Evolutionary conservation across 352 stramenopile species (phyloP).

Genomic region (Blastocystis hominis): DNA sequence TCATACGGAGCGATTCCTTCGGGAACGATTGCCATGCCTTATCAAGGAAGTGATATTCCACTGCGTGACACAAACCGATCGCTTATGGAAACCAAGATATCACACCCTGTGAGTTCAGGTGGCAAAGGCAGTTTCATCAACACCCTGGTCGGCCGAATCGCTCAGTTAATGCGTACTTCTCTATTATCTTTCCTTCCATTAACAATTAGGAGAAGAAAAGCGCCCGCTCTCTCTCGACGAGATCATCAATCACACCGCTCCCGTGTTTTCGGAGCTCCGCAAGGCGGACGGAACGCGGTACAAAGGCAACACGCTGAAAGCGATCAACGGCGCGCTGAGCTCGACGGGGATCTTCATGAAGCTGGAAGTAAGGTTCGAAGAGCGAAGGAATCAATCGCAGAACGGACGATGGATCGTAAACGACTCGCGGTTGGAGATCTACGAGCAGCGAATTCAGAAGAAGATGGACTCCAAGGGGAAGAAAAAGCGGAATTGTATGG

Average conservation of each 20-base stretch:
- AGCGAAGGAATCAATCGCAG: not conserved
- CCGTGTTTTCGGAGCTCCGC: not conserved
- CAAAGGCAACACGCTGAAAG: slow-evolving; percentile 33
- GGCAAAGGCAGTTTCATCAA: not conserved
- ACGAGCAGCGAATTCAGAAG: slow-evolving; percentile 31
- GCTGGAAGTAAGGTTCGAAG: not conserved
- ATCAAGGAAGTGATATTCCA: not conserved
- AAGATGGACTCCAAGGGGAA: slow-evolving; percentile 19
- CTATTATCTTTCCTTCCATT: not conserved
- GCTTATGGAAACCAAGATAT: not conserved
- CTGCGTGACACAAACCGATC: not conserved
- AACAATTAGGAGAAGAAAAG: not conserved
- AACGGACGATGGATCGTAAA: not conserved
- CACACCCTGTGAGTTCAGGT: not conserved
- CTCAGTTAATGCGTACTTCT: slow-evolving; percentile 3
- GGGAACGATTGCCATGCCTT: not conserved
- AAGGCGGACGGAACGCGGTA: slow-evolving; percentile 40
- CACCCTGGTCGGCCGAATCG: slow-evolving; percentile 16
- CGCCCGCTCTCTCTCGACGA: not conserved
- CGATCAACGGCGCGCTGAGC: slow-evolving; percentile 24
- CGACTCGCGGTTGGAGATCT: not conserved
- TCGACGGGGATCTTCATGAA: slow-evolving; percentile 21
- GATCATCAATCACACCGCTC: not conserved
- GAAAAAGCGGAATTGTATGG: not conserved
- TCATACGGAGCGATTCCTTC: not conserved